A percentile compares a stretch with the other conserved stretches of the same genome.
Evolutionary conservation across 1,284 basidiomycete species (phyloP).

Genomic region (Ustilago crameri): DNA sequence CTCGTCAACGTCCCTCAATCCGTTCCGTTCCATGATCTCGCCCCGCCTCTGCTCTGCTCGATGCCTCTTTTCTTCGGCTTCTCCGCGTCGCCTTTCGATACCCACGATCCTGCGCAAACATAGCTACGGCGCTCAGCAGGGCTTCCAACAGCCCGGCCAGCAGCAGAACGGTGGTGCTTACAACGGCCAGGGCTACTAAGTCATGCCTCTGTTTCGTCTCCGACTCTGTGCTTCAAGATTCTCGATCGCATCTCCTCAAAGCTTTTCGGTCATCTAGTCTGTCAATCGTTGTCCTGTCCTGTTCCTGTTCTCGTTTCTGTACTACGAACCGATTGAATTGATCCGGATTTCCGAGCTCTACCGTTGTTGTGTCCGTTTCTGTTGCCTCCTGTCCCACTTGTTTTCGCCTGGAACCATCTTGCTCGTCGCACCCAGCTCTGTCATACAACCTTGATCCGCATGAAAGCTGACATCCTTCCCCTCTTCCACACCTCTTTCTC

Average conservation of each 20-base stretch:
- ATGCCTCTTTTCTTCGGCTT: not conserved
- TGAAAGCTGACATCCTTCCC: constrained; percentile 1
- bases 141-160: constrained; percentile 47
- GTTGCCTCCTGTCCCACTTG: not conserved
- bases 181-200: constrained; percentile 55
- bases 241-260: not conserved
- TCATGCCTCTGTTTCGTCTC: not conserved
- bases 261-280: not conserved
- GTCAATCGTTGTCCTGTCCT: not conserved
- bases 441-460: not conserved
- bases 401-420: constrained; percentile 1
- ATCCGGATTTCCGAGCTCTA: constrained; percentile 11
- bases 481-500: not conserved
- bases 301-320: constrained; percentile 7
- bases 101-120: constrained; percentile 2
- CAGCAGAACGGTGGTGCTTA: constrained; percentile 45
- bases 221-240: constrained; percentile 7
- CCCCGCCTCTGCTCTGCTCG: not conserved
- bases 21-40: constrained; percentile 4
- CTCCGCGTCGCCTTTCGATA: not conserved
- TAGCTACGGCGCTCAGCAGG: constrained; percentile 44
- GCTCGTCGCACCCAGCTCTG: not conserved
- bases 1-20: constrained; percentile 4
- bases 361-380: constrained; percentile 6
- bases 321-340: constrained; percentile 29